These are phyloP conservation scores for Populus ilicifolia DNA, from an alignment of 345 rosid genomes.

Conservation along the genomic window DNA sequence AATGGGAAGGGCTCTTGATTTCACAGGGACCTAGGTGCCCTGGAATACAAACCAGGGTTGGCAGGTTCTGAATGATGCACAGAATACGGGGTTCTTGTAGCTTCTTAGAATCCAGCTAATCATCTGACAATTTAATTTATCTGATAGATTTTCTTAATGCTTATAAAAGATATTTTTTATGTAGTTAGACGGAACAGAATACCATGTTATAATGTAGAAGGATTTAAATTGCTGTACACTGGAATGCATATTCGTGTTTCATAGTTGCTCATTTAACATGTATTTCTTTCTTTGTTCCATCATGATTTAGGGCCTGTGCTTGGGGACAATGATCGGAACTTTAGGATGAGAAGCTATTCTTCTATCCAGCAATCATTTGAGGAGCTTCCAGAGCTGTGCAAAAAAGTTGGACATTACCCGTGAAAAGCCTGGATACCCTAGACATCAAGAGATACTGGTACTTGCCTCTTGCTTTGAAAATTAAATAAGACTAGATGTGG, in stretches of 20 bases:
- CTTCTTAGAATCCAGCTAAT: too few species aligned
- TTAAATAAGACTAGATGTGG: slow-evolving; percentile 23
- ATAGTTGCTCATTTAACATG: slow-evolving; percentile 1
- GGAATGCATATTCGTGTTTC: not conserved
- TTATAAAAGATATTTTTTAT: too few species aligned
- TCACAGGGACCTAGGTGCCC: not conserved
- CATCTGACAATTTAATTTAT: too few species aligned
- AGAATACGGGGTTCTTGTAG: too few species aligned
- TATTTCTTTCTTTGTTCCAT: not conserved
- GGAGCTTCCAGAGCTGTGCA: slow-evolving; percentile 5
- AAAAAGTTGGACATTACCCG: not conserved
- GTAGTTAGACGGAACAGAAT: not conserved
- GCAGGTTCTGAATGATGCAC: not conserved
- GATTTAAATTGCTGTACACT: not conserved
- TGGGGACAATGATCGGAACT: slow-evolving; percentile 47
- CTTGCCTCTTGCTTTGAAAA: slow-evolving; percentile 14
- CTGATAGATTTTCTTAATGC: too few species aligned
- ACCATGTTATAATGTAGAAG: not conserved
- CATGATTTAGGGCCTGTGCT: slow-evolving; percentile 45
- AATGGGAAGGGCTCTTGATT: not conserved
- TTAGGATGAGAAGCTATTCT: slow-evolving; percentile 3
- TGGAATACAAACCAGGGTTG: not conserved
- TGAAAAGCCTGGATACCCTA: slow-evolving; percentile 19
- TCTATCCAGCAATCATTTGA: slow-evolving; percentile 13
- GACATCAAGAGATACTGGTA: slow-evolving; percentile 12